Evolutionary conservation across 805 yeast genomes (phyloP), one percentile per base, ranked within the genome.

Genomic region (Vanderwaltozyma verrucispora): DNA sequence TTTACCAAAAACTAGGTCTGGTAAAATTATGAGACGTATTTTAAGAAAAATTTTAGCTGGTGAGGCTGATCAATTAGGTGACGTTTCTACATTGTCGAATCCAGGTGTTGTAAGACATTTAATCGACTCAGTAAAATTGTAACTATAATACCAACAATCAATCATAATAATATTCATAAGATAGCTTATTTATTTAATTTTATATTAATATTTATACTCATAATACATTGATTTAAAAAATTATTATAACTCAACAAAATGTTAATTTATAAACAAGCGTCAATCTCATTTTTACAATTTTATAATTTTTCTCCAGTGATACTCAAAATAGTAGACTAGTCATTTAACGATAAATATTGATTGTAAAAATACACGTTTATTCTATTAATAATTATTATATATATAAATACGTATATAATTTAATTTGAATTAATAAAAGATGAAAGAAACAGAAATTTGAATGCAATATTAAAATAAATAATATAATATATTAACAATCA

Each of bases 21-120:
- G 92, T 55, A 81, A 81, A 67, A 81, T 81, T 50, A 81, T 81
- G 92, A 77, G 92, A 73, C 73, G 92, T 67, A 80, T 81, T 54
- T 70, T 81, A 60, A 74, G 92, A 65, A 81, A 81, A 67, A 68
- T 81, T 43, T 65, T 79, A 35, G 79, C 86, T 33, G 70, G 76
- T 46, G 89, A 81, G 63, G 81, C 80, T 45, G 88, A 81, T 55
- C 86, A 79, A 63, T 68, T 81, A 53, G 92, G 92, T 46, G 92
- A 81, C 64, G 74, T 77, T 44, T 68, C 85, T 27, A 81, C 92
- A 13, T 71, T 81, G 56, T 75, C 87, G 35, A 81, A 82, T 57
- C 89, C 92, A 17, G 75, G 72, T 43, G 72, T 80, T 47, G 89
- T 81, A 31, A 74, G 71, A 28, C 80, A 78, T 40, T 65, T 81